phyloP scores from a whole-genome alignment of 257 asterid genomes.

The Voacanga thouarsii region DNA sequence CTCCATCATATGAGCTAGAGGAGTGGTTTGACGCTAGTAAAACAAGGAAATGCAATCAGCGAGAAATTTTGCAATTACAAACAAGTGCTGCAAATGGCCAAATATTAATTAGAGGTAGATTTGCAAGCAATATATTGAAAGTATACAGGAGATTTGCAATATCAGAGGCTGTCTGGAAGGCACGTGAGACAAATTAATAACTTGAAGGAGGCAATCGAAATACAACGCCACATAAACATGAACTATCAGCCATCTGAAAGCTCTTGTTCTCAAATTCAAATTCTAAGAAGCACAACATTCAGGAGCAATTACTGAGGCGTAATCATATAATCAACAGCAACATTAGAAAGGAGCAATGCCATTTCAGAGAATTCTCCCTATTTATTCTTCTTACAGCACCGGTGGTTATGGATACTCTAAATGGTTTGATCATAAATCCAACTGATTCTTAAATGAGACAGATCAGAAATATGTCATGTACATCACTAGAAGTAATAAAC shows the following conservation, averaged over 20 bases:
- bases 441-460: not conserved
- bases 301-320: not conserved
- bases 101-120: not conserved
- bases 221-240: not conserved
- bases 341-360: not conserved
- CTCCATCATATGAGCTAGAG: conserved; percentile 20
- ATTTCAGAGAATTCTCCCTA: not conserved
- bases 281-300: not conserved
- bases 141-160: not conserved
- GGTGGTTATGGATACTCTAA: not conserved
- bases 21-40: conserved; percentile 36
- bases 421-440: not conserved
- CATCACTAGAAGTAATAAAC: not conserved
- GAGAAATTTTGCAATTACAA: not conserved
- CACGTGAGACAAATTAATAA: not conserved
- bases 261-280: not conserved
- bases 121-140: not conserved
- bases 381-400: not conserved
- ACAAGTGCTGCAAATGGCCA: not conserved
- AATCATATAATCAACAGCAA: not conserved
- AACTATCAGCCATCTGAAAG: not conserved
- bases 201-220: not conserved
- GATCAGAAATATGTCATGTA: not conserved
- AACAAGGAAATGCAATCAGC: conserved; percentile 7
- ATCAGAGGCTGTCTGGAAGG: not conserved